Evolutionary conservation across 225 moss, liverwort and hornwort genomes (phyloP).

Genomic region (Sphagnum tenellum): DNA sequence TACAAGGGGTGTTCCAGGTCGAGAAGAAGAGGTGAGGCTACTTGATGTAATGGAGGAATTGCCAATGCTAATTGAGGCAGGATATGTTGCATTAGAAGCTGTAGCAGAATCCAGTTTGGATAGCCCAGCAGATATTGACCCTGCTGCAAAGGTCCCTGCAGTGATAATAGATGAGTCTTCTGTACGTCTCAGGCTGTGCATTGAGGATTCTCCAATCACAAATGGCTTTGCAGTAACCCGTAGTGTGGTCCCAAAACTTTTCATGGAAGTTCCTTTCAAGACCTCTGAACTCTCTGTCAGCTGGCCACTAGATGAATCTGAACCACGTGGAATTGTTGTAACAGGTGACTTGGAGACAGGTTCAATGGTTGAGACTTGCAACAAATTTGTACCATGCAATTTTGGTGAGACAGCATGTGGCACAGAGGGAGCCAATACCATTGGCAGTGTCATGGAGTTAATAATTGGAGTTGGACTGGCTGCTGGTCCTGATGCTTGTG

Average conservation of each 20-base stretch:
- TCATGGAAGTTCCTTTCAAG: slow-evolving; percentile 5
- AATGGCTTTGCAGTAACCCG: slow-evolving; percentile 7
- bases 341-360: too few relatives aligned
- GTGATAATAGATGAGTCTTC: slow-evolving; percentile 3
- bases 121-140: slow-evolving; percentile 1
- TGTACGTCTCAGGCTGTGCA: slow-evolving; percentile 10
- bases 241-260: slow-evolving; percentile 1
- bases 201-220: slow-evolving; percentile 4
- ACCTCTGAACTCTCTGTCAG: slow-evolving; percentile 11
- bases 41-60: background rate
- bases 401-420: too few relatives aligned
- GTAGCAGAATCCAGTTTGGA: slow-evolving; percentile 15
- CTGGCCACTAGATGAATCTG: too few relatives aligned
- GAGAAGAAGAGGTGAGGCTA: slow-evolving; percentile 4
- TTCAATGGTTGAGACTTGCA: too few relatives aligned
- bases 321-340: too few relatives aligned
- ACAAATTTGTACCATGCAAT: too few relatives aligned
- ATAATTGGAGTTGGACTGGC: too few relatives aligned
- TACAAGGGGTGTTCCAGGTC: slow-evolving; percentile 5
- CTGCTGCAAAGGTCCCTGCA: too few relatives aligned
- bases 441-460: too few relatives aligned
- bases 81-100: slow-evolving; percentile 1
- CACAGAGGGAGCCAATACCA: too few relatives aligned
- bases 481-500: too few relatives aligned
- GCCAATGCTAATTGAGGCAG: background rate